phyloP scores from a whole-genome alignment of 2,329 filamentous ascomycete genomes.

The Phialemonium atrogriseum region DNA sequence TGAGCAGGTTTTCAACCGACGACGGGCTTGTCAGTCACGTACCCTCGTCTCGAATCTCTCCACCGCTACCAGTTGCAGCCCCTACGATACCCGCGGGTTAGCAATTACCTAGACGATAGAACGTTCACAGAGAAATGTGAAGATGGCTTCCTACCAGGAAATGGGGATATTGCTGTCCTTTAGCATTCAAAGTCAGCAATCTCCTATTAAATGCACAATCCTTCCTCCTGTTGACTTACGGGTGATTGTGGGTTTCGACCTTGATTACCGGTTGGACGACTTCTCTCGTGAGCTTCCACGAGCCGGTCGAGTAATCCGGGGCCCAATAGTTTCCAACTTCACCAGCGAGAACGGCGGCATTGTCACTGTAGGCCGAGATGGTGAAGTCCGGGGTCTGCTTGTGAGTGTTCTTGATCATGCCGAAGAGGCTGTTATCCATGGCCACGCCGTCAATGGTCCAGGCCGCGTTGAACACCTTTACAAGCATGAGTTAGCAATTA shows the following conservation, averaged over 20 bases:
- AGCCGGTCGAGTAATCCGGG: constrained; percentile 75
- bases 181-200: too few relatives aligned
- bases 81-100: too few relatives aligned
- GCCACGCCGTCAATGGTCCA: constrained; percentile 87
- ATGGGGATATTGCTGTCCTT: constrained; percentile 90
- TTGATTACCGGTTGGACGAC: constrained; percentile 82
- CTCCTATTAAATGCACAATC: too few relatives aligned
- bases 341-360: constrained; percentile 84
- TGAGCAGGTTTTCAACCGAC: too few relatives aligned
- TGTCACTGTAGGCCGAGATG: constrained; percentile 96
- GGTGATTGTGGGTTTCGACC: constrained; percentile 97
- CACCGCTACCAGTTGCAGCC: constrained; percentile 89
- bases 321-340: constrained; percentile 72
- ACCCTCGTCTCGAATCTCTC: constrained; percentile 92
- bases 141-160: too few relatives aligned
- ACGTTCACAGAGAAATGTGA: too few relatives aligned
- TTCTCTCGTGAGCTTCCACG: constrained; percentile 84
- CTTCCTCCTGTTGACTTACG: too few relatives aligned
- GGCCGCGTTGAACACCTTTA: constrained; percentile 95
- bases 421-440: constrained; percentile 77
- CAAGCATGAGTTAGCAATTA: too few relatives aligned
- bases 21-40: too few relatives aligned
- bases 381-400: constrained; percentile 71
- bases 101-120: too few relatives aligned
- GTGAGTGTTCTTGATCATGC: constrained; percentile 96